Conservation (phyloP, 768 basidiomycete genomes). For the Suillus spraguei region DNA sequence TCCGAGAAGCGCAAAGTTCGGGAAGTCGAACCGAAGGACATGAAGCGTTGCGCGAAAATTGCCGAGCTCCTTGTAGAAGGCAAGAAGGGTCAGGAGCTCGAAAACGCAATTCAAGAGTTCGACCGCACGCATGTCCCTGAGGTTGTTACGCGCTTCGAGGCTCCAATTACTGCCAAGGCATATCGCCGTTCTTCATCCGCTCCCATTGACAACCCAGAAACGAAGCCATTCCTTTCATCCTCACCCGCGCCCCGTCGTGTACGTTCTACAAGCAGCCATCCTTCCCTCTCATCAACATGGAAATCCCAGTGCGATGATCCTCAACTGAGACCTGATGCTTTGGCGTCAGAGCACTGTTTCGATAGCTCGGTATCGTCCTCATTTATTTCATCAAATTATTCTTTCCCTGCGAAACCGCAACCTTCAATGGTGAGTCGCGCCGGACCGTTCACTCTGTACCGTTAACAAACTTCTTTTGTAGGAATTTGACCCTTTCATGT, state of each 20-base stretch:
- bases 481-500: conserved; percentile 34
- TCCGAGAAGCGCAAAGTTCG: conserved; percentile 37
- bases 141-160: conserved; percentile 72
- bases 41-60: conserved; percentile 66
- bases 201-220: conserved; percentile 46
- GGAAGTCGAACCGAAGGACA: conserved; percentile 51
- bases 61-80: conserved; percentile 67
- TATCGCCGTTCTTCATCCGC: conserved; percentile 72
- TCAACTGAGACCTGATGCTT: conserved; percentile 9
- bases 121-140: conserved; percentile 54
- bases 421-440: conserved; percentile 49
- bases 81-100: conserved; percentile 63
- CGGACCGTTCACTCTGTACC: conserved; percentile 7
- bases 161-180: conserved; percentile 69
- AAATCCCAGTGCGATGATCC: conserved; percentile 11
- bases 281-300: conserved; percentile 12
- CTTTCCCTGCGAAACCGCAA: conserved; percentile 42
- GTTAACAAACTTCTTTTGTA: conserved; percentile 13
- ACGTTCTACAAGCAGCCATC: conserved; percentile 30
- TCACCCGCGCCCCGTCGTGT: conserved; percentile 18
- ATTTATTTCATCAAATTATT: conserved; percentile 33
- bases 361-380: conserved; percentile 37
- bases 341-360: conserved; percentile 27
- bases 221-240: conserved; percentile 26
- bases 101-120: conserved; percentile 63